Conservation (phyloP, 768 basidiomycete genomes). For the Glaciozyma martinii region DNA sequence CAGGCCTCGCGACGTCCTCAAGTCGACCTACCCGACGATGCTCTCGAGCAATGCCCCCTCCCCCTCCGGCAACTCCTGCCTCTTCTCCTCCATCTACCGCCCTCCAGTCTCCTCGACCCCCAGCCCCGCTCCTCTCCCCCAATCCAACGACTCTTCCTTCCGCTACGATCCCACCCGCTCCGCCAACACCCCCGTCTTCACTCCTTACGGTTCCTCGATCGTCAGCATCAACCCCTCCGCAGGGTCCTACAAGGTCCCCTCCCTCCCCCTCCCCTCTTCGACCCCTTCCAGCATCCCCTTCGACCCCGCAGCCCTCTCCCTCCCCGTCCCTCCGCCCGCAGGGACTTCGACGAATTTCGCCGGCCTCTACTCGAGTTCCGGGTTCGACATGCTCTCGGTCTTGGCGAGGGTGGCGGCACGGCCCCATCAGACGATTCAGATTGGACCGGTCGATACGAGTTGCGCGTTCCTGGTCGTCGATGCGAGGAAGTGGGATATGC, state of each 20-base stretch:
- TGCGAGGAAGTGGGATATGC: constrained; percentile 23
- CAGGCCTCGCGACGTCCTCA: not conserved
- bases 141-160: not conserved
- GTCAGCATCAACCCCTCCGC: constrained; percentile 18
- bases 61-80: no score
- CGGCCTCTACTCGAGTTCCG: constrained; percentile 75
- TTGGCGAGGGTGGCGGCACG: constrained; percentile 67
- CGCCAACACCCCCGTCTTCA: constrained; percentile 14
- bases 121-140: not conserved
- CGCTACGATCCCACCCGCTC: no score
- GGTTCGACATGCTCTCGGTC: constrained; percentile 81
- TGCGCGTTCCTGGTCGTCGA: constrained; percentile 77
- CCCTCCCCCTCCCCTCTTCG: constrained; percentile 17
- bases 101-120: not conserved
- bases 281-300: constrained; percentile 6
- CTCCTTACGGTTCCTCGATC: constrained; percentile 27
- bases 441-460: constrained; percentile 90
- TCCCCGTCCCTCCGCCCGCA: constrained; percentile 19
- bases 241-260: constrained; percentile 23
- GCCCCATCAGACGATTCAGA: constrained; percentile 60
- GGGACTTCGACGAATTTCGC: constrained; percentile 33
- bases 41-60: no score
- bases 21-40: no score
- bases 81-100: not conserved
- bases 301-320: constrained; percentile 18